phyloP scores from a whole-genome alignment of 371 early-diverging fungal species.

The Mucor velutinosus region DNA sequence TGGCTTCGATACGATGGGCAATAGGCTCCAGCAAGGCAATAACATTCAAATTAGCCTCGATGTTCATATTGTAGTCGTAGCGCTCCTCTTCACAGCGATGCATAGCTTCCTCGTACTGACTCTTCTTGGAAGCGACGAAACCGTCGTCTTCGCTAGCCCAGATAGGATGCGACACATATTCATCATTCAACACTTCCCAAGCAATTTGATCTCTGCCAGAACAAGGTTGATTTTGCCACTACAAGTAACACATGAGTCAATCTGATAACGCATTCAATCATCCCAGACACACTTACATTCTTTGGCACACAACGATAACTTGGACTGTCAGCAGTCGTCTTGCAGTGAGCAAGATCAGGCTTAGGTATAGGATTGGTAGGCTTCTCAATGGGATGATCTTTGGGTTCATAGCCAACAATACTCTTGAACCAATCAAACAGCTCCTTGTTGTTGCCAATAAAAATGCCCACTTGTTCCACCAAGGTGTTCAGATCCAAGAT shows the following conservation, averaged over 20 bases:
- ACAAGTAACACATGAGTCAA: conserved; percentile 28
- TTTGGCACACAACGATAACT: conserved; percentile 77
- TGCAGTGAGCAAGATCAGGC: conserved; percentile 62
- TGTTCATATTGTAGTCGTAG: conserved; percentile 92
- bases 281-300: conserved; percentile 50
- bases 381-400: conserved; percentile 50
- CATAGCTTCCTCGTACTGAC: conserved; percentile 93
- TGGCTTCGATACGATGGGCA: conserved; percentile 63
- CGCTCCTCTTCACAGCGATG: conserved; percentile 98
- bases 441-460: conserved; percentile 76
- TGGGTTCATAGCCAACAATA: conserved; percentile 90
- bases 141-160: conserved; percentile 95
- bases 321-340: conserved; percentile 53
- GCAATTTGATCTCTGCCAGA: conserved; percentile 89
- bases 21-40: conserved; percentile 92
- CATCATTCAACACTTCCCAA: conserved; percentile 95
- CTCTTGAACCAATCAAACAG: conserved; percentile 94
- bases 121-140: conserved; percentile 94
- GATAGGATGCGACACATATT: conserved; percentile 94
- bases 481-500: conserved; percentile 85
- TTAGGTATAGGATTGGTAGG: conserved; percentile 46
- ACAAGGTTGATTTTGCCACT: conserved; percentile 67
- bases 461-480: conserved; percentile 83
- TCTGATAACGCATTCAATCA: neutral
- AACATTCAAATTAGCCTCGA: conserved; percentile 88